These are phyloP conservation scores for Ceratobasidium sp. DNA, from an alignment of 1,284 basidiomycete species.

Conservation along the genomic window DNA sequence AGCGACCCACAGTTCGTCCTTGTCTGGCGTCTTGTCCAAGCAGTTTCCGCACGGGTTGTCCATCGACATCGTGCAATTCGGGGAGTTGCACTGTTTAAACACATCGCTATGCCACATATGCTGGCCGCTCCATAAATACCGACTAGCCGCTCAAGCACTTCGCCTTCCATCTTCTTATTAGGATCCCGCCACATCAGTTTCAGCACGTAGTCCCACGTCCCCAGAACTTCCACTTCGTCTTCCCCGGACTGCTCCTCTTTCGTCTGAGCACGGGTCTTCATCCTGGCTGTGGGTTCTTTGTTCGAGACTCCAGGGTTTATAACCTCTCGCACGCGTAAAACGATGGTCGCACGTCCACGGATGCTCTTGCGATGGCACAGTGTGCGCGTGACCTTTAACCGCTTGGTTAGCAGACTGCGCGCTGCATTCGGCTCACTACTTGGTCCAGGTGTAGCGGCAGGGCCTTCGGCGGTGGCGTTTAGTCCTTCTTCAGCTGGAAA, in stretches of 20 bases:
- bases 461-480: too few relatives aligned
- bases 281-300: background rate
- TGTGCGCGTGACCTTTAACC: slow-evolving; percentile 20
- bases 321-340: slow-evolving; percentile 23
- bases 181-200: slow-evolving; percentile 38
- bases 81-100: background rate
- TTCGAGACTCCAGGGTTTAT: background rate
- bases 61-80: background rate
- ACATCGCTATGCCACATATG: slow-evolving; percentile 27
- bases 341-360: slow-evolving; percentile 36
- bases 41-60: background rate
- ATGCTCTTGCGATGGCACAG: slow-evolving; percentile 37
- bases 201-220: slow-evolving; percentile 8
- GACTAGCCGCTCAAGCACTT: background rate
- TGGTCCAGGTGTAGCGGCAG: background rate
- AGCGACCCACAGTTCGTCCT: background rate
- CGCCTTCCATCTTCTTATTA: background rate
- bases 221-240: background rate
- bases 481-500: background rate
- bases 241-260: background rate
- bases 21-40: background rate
- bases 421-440: too few relatives aligned
- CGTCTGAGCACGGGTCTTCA: background rate
- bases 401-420: background rate
- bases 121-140: slow-evolving; percentile 19